Conservation (phyloP, 2,329 filamentous ascomycete species). For the Fusarium sp. region DNA sequence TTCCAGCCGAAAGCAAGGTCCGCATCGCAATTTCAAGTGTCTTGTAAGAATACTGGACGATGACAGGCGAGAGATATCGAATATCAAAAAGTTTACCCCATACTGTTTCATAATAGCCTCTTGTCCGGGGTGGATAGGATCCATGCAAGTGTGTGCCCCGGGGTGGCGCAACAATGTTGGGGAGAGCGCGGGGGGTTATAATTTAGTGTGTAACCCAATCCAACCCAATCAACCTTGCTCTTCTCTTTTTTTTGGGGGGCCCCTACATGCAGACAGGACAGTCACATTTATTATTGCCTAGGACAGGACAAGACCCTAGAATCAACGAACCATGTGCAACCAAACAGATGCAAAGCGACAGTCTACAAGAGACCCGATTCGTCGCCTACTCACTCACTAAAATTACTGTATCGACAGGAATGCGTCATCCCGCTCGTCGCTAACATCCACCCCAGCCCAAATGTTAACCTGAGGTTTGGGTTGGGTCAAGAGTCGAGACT, state of each 20-base stretch:
- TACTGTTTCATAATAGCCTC: constrained; percentile 50
- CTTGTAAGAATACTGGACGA: constrained; percentile 27
- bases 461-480: too few relatives aligned
- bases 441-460: not conserved
- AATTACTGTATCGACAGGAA: constrained; percentile 49
- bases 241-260: not conserved
- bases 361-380: constrained; percentile 39
- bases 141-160: constrained; percentile 12
- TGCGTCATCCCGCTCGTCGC: constrained; percentile 47
- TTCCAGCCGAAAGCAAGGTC: constrained; percentile 9
- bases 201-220: not conserved
- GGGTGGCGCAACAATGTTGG: constrained; percentile 13
- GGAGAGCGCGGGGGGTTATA: constrained; percentile 8
- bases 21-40: constrained; percentile 1
- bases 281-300: not conserved
- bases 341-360: not conserved
- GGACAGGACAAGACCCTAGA: constrained; percentile 19
- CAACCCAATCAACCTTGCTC: too few relatives aligned
- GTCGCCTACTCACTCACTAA: constrained; percentile 7
- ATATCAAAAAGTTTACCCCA: constrained; percentile 44
- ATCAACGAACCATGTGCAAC: too few relatives aligned
- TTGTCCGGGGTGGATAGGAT: constrained; percentile 16
- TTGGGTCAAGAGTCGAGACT: not conserved
- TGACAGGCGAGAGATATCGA: constrained; percentile 48
- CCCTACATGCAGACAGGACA: not conserved